These are phyloP conservation scores for Furcasterigmium sp. DNA, from an alignment of 2,329 filamentous ascomycete species.

Conservation along the genomic window DNA sequence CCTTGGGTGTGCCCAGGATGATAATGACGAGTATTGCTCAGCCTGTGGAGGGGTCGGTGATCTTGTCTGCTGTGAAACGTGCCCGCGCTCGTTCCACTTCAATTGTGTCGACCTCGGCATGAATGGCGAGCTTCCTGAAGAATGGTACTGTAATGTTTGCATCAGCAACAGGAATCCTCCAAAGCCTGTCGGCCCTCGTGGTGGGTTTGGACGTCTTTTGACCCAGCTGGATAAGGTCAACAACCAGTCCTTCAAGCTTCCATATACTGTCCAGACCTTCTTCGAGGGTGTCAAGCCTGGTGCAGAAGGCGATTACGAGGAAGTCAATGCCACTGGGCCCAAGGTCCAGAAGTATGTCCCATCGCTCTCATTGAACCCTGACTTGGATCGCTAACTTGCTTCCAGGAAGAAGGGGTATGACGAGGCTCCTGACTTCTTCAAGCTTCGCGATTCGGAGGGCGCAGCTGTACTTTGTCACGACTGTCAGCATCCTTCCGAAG, in stretches of 20 bases:
- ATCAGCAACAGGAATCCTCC: constrained; percentile 43
- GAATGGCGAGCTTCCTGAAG: constrained; percentile 60
- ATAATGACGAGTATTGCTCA: constrained; percentile 88
- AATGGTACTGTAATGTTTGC: constrained; percentile 83
- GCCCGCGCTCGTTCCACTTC: constrained; percentile 85
- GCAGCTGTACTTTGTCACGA: constrained; percentile 71
- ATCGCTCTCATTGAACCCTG: not conserved
- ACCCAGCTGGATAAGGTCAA: constrained; percentile 62
- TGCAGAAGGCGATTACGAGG: constrained; percentile 75
- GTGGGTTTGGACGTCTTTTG: constrained; percentile 58
- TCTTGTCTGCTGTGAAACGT: constrained; percentile 91
- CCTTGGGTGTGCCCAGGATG: constrained; percentile 36
- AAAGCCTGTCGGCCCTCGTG: constrained; percentile 30
- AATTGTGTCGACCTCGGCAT: constrained; percentile 80
- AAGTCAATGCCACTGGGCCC: constrained; percentile 32
- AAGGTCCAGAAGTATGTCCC: constrained; percentile 1
- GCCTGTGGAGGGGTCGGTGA: constrained; percentile 80
- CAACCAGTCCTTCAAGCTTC: constrained; percentile 67
- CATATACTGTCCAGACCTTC: constrained; percentile 63
- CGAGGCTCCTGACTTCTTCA: constrained; percentile 61
- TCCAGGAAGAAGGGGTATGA: constrained; percentile 52
- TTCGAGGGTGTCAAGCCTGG: constrained; percentile 78
- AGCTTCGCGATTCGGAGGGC: constrained; percentile 65
- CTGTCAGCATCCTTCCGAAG: constrained; percentile 62
- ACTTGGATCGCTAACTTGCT: constrained; percentile 19